Evolutionary conservation across 2,329 filamentous ascomycete genomes (phyloP).

Genomic region (Fusarium pseudonygamai): DNA sequence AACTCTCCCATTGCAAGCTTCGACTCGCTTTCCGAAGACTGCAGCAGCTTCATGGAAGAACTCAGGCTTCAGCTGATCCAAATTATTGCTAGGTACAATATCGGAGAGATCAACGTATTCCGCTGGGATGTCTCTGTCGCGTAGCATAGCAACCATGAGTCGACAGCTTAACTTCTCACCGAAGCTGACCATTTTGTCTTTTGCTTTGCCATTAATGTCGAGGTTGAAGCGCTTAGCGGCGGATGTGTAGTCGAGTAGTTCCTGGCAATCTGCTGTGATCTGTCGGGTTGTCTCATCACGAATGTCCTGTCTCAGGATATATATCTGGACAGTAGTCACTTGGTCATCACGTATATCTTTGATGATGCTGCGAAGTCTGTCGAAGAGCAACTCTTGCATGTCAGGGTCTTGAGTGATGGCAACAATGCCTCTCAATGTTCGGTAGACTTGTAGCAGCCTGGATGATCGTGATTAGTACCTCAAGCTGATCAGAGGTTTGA

Average conservation of each 20-base stretch:
- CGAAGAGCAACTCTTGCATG: neutral
- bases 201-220: neutral
- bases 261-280: neutral
- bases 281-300: neutral
- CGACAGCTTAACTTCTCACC: neutral
- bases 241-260: neutral
- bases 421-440: neutral
- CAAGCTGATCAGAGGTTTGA: neutral
- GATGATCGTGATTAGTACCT: neutral
- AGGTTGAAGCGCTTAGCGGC: neutral
- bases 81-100: neutral
- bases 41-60: neutral
- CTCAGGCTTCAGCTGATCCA: neutral
- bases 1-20: neutral
- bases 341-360: neutral
- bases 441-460: neutral
- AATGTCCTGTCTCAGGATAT: neutral
- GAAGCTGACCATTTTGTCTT: neutral
- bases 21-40: neutral
- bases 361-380: neutral
- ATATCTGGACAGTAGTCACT: neutral
- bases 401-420: neutral
- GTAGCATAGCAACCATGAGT: neutral
- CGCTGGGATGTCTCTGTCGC: neutral
- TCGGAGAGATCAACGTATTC: neutral